Base-by-base conservation (phyloP, 495 filamentous ascomycete genomes). In the Aspergillus conjunctus region DNA sequence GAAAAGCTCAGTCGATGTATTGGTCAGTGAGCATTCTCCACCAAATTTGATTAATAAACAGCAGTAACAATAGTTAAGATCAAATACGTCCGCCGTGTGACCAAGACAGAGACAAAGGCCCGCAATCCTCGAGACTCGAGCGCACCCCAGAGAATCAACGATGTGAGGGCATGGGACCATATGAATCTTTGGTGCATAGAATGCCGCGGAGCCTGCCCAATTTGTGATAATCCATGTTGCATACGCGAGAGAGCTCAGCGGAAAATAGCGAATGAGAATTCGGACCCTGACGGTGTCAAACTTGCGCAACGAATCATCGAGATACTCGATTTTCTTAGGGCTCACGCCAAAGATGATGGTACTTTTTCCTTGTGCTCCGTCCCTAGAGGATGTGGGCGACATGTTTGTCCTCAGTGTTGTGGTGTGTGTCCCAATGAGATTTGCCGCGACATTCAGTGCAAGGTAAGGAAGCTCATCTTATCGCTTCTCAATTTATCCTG, bases 381-480 rank as follows among this genome's bases (percentile, higher is more conserved):
- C 37, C 56, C 32, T 10, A 60, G 58, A 5, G 68, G 64, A 17
- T 77, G 74, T 32, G 60, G 56, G 17, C 58, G 56, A n/a, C 41
- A 67, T 33, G 62, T 76, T 7, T 77, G 74, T 45, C 67, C 70
- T 2, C 37, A 55, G 17, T 77, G 71, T 51, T 71, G 68, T 48
- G 71, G 74, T 9, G 45, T 59, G 7, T 77, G 74, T 56, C 67
- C 70, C 0, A 61, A 54, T 32, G 44, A 64, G 33, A 58, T 67
- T 32, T 76, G 74, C 44, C 60, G 58, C 9, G 68, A 73, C 58
- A 60, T 73, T 17, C 66, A 68, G 41, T 77, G 73, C 59, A 71
- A 60, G 52, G 72, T 74, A 67, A 53, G 26, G 26, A 26, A 26
- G 26, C 26, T 5, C 2, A 26, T 26, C 26, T 26, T 26, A 26